A percentile compares a stretch with the other conserved stretches of the same genome.
phyloP scores from a whole-genome alignment of 1,284 basidiomycete species.

The Kalmanozyma brasiliensis region DNA sequence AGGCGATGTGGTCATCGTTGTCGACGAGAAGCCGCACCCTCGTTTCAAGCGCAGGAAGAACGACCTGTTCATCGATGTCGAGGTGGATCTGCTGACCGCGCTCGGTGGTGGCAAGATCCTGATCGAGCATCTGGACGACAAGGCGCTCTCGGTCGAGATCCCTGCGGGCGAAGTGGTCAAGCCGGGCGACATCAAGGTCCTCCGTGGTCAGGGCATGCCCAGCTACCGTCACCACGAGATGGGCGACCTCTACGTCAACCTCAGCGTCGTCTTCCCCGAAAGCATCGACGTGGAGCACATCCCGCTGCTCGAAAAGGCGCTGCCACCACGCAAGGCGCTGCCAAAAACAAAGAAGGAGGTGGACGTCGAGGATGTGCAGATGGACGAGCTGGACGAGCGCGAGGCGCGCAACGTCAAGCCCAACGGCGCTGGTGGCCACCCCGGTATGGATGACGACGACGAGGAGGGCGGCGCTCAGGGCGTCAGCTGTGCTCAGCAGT shows the following conservation, averaged over 20 bases:
- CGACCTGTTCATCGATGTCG: conserved; percentile 86
- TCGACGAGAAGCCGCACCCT: conserved; percentile 94
- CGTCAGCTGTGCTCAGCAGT: conserved; percentile 56
- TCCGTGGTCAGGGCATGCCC: conserved; percentile 96
- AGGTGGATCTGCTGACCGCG: conserved; percentile 93
- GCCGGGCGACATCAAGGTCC: conserved; percentile 89
- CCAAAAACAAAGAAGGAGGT: conserved; percentile 77
- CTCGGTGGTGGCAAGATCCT: conserved; percentile 90
- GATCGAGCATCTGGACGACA: conserved; percentile 94
- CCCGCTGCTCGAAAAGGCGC: conserved; percentile 82
- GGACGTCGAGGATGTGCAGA: conserved; percentile 83
- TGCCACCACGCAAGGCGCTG: conserved; percentile 81
- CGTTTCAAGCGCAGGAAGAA: conserved; percentile 92
- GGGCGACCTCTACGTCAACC: conserved; percentile 90
- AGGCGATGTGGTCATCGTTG: conserved; percentile 95
- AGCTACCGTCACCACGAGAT: conserved; percentile 96
- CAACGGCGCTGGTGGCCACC: conserved; percentile 69
- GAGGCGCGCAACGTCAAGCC: conserved; percentile 72
- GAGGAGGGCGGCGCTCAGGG: conserved; percentile 68
- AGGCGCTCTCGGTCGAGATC: conserved; percentile 84
- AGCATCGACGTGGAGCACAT: conserved; percentile 78
- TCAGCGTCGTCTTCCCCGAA: conserved; percentile 91
- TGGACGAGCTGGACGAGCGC: conserved; percentile 84
- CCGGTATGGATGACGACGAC: conserved; percentile 80
- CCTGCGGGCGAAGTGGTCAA: conserved; percentile 88